Conservation (phyloP, 1,139 yeast genomes). For the Hansenula anomala region DNA sequence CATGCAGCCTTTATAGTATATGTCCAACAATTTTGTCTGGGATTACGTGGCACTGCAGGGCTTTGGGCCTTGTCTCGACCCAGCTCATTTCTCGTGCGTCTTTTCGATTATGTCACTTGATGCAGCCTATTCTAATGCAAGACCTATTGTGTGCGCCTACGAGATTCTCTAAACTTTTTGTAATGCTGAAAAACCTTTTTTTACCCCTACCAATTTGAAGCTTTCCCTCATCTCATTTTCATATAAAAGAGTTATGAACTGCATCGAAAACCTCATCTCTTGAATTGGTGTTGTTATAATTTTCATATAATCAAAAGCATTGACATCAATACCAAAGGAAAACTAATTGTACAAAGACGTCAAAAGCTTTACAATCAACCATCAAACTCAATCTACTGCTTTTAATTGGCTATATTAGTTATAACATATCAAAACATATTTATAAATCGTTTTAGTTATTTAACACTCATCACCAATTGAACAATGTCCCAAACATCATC, state of each 20-base stretch:
- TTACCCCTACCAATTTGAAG: not conserved
- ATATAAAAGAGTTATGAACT: constrained; percentile 1
- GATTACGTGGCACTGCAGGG: no score
- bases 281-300: not conserved
- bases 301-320: not conserved
- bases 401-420: no score
- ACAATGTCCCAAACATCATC: not conserved
- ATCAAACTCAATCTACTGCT: no score
- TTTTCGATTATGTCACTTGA: not conserved
- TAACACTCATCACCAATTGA: not conserved
- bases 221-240: not conserved
- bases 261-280: not conserved
- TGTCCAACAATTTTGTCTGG: not conserved
- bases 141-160: constrained; percentile 1
- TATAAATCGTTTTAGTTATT: not conserved
- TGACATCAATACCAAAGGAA: no score
- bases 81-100: no score
- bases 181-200: not conserved
- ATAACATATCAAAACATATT: not conserved
- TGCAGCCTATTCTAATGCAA: not conserved
- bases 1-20: no score
- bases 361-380: no score
- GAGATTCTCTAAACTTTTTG: not conserved
- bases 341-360: no score
- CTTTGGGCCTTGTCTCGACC: not conserved